Conservation (phyloP, 331 rosid species). For the Spiraea crenata region DNA sequence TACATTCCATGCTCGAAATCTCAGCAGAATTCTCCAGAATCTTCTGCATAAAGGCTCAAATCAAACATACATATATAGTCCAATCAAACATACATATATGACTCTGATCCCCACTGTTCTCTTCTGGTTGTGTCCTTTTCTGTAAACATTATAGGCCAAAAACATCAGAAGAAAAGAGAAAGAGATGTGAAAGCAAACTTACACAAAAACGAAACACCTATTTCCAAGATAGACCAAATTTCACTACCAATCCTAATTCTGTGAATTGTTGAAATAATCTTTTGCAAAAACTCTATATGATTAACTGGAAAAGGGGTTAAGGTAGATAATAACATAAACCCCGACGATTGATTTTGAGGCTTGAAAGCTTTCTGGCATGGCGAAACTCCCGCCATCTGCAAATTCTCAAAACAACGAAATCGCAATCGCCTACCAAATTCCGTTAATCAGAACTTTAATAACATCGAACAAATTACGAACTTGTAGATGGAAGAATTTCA, state of each 20-base stretch:
- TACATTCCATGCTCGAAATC: conserved; percentile 63
- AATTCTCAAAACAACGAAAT: background rate
- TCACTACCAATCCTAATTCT: background rate
- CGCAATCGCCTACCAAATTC: background rate
- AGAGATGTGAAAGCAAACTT: background rate
- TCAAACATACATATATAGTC: background rate
- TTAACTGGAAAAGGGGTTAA: too few relatives aligned
- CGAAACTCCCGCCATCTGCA: conserved; percentile 4
- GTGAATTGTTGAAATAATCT: background rate
- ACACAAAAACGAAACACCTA: background rate
- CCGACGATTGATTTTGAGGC: conserved; percentile 60
- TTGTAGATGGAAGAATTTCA: too few relatives aligned
- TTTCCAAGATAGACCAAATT: background rate
- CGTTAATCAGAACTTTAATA: background rate
- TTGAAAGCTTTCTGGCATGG: conserved; percentile 80
- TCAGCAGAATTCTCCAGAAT: conserved; percentile 75
- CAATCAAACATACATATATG: conserved; percentile 20
- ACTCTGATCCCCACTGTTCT: conserved; percentile 35
- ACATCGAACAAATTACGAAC: background rate
- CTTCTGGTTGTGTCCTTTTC: conserved; percentile 63
- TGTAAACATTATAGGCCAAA: conserved; percentile 22
- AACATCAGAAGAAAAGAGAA: conserved; percentile 22
- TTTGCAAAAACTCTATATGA: too few relatives aligned
- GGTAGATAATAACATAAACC: too few relatives aligned
- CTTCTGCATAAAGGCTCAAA: conserved; percentile 2